Percentiles rank a stretch among this genome's conserved stretches.
Conservation (phyloP, 1,139 yeast species). For the Hansenula lynferdii region DNA sequence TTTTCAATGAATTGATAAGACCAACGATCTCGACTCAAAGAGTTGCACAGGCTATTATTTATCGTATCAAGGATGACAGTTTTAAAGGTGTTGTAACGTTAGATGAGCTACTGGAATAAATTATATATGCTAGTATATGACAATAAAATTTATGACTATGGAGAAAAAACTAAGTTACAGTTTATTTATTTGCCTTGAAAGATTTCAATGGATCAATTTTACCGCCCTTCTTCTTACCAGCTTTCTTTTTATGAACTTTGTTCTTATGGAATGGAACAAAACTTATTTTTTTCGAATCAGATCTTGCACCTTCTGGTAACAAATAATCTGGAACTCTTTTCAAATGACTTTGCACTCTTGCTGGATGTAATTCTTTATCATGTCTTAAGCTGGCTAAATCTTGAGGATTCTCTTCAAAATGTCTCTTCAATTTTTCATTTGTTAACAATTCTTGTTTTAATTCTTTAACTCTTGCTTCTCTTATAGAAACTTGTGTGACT, state of each 20-base stretch:
- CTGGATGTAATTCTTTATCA: slow-evolving; percentile 81
- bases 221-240: slow-evolving; percentile 33
- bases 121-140: no score
- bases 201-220: slow-evolving; percentile 73
- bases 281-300: slow-evolving; percentile 55
- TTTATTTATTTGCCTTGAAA: slow-evolving; percentile 32
- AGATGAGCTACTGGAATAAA: slow-evolving; percentile 40
- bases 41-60: slow-evolving; percentile 58
- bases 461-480: slow-evolving; percentile 93
- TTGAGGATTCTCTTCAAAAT: slow-evolving; percentile 97
- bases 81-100: slow-evolving; percentile 56
- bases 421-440: slow-evolving; percentile 87
- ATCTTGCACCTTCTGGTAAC: slow-evolving; percentile 75
- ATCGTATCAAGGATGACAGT: slow-evolving; percentile 44
- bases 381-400: slow-evolving; percentile 87
- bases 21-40: slow-evolving; percentile 67
- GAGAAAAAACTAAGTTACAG: no score
- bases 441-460: slow-evolving; percentile 82
- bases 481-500: slow-evolving; percentile 80
- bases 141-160: no score
- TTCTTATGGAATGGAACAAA: slow-evolving; percentile 73
- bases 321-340: slow-evolving; percentile 92
- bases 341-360: slow-evolving; percentile 79
- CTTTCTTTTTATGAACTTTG: slow-evolving; percentile 41
- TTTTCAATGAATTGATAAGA: slow-evolving; percentile 45